Conservation (phyloP, 2,329 filamentous ascomycete genomes). For the Thermothelomyces thermophilus region DNA sequence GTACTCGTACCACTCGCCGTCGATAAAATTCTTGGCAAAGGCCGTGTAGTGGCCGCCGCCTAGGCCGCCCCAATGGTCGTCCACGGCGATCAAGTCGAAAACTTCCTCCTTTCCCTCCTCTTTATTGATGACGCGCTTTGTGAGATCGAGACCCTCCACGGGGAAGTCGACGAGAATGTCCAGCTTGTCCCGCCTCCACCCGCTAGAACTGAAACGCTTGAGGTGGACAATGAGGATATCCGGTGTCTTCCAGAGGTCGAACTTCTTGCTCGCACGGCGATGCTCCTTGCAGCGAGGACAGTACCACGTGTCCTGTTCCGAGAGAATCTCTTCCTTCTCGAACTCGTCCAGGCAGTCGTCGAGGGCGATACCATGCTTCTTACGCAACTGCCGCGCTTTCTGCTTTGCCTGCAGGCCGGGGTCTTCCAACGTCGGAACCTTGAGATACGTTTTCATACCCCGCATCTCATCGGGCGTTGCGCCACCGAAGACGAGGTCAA, state of each 20-base stretch:
- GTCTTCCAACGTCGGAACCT: constrained; percentile 50
- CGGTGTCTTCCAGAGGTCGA: constrained; percentile 93
- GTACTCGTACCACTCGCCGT: constrained; percentile 89
- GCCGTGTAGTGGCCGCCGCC: constrained; percentile 96
- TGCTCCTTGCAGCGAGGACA: constrained; percentile 94
- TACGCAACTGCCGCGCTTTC: constrained; percentile 56
- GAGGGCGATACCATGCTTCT: constrained; percentile 70
- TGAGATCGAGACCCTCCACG: constrained; percentile 77
- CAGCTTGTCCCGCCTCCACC: constrained; percentile 80
- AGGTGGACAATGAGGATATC: constrained; percentile 93
- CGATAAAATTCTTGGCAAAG: constrained; percentile 85
- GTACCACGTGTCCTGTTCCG: constrained; percentile 95
- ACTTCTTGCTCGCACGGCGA: constrained; percentile 86
- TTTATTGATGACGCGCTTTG: constrained; percentile 67
- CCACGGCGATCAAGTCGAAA: constrained; percentile 92
- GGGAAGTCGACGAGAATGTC: constrained; percentile 90
- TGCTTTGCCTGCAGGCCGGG: constrained; percentile 59
- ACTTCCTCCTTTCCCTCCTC: constrained; percentile 75
- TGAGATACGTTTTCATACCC: constrained; percentile 53
- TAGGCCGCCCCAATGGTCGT: constrained; percentile 90
- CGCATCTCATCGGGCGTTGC: constrained; percentile 43
- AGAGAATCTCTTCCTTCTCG: constrained; percentile 86
- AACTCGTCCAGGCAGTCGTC: constrained; percentile 93
- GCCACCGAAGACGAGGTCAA: constrained; percentile 63
- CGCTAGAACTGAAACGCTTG: constrained; percentile 86